A percentile compares a stretch with the other conserved stretches of the same genome.
These are phyloP conservation scores for Schwanniomyces vanrijiae DNA, from an alignment of 805 yeast species.

Conservation along the genomic window DNA sequence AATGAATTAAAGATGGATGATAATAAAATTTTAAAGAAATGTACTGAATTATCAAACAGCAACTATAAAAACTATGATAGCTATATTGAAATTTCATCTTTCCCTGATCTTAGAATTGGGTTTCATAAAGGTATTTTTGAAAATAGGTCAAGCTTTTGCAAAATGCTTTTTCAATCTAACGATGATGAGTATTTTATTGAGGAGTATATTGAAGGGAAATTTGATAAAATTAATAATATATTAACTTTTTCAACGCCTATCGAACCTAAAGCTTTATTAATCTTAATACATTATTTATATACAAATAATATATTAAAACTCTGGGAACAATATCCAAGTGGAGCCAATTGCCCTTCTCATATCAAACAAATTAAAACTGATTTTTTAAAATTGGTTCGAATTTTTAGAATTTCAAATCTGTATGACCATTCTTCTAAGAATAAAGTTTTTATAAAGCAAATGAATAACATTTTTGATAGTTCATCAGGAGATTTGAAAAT, in stretches of 20 bases:
- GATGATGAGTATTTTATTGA: slow-evolving; percentile 20
- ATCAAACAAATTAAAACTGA: slow-evolving; percentile 26
- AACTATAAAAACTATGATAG: slow-evolving; percentile 28
- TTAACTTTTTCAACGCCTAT: slow-evolving; percentile 22
- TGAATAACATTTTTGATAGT: slow-evolving; percentile 16
- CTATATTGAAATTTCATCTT: slow-evolving; percentile 22
- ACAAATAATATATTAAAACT: slow-evolving; percentile 45
- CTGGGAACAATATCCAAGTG: slow-evolving; percentile 42
- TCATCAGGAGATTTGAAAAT: slow-evolving; percentile 44
- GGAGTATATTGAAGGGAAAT: slow-evolving; percentile 24
- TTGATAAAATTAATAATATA: slow-evolving; percentile 9
- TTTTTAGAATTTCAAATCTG: slow-evolving; percentile 22
- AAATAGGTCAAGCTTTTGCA: slow-evolving; percentile 29
- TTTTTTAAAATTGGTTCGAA: slow-evolving; percentile 23
- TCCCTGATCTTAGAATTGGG: slow-evolving; percentile 28
- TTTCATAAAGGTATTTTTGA: slow-evolving; percentile 33
- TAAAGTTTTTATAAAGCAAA: slow-evolving; percentile 12
- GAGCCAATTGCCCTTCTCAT: slow-evolving; percentile 26
- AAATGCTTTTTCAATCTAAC: slow-evolving; percentile 19
- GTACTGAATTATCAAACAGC: not conserved
- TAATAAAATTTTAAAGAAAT: slow-evolving; percentile 4
- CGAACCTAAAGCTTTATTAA: slow-evolving; percentile 38
- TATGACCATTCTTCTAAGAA: slow-evolving; percentile 24
- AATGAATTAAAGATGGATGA: slow-evolving; percentile 9
- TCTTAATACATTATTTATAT: slow-evolving; percentile 47